These are phyloP conservation scores for Gossypium gossypioides DNA, from an alignment of 441 rosid species.

Conservation along the genomic window DNA sequence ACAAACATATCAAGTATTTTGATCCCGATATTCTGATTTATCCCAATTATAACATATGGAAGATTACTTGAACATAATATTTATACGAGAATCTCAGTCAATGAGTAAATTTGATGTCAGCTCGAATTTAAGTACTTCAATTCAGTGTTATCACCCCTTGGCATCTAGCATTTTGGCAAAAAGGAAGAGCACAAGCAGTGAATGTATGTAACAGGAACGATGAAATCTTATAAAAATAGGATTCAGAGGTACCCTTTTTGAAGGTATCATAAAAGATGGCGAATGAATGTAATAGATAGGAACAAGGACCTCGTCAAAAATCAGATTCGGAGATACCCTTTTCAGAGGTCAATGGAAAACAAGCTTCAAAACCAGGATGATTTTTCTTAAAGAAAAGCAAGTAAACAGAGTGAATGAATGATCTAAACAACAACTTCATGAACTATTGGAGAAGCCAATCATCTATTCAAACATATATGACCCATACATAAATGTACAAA, in stretches of 20 bases:
- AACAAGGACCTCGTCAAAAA: background rate
- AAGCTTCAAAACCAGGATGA: background rate
- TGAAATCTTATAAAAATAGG: background rate
- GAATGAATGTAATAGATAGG: background rate
- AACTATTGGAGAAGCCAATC: slow-evolving; percentile 20
- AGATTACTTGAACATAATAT: background rate
- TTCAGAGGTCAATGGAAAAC: background rate
- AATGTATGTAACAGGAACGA: background rate
- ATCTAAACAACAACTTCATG: background rate
- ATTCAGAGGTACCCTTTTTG: background rate
- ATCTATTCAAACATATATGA: slow-evolving; percentile 12
- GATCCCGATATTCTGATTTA: background rate
- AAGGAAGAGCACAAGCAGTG: background rate
- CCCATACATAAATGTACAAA: slow-evolving; percentile 18
- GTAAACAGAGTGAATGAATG: background rate
- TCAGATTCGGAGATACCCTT: background rate
- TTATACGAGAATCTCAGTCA: background rate
- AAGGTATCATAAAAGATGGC: background rate
- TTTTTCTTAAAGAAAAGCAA: background rate
- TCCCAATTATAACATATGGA: background rate
- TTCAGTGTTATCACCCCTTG: background rate
- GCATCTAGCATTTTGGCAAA: background rate
- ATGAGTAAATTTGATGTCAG: background rate
- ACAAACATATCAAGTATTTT: background rate
- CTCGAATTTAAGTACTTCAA: background rate